phyloP scores from a whole-genome alignment of 345 rosid genomes.

The Chamaenerion angustifolium region DNA sequence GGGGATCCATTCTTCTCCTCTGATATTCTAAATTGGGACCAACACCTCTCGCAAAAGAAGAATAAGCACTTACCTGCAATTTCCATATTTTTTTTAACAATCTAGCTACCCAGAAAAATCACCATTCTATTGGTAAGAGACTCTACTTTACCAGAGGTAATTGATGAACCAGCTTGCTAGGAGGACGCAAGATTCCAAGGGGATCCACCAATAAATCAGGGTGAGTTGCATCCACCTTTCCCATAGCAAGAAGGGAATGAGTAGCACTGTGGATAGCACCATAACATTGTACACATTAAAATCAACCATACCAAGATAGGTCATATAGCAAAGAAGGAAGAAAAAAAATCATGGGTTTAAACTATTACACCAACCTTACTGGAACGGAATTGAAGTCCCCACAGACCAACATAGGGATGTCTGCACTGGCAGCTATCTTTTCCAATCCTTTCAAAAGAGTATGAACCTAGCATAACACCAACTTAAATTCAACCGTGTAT shows the following conservation, averaged over 20 bases:
- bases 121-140: too few relatives aligned
- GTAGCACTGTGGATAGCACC: conserved; percentile 52
- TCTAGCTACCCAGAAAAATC: too few relatives aligned
- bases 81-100: neutral
- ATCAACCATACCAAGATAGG: neutral
- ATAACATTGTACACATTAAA: neutral
- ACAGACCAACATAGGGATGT: conserved; percentile 25
- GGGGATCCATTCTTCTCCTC: conserved; percentile 73
- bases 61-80: conserved; percentile 92
- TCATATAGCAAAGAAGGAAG: neutral
- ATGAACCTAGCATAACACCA: conserved; percentile 12
- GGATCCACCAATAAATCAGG: conserved; percentile 80
- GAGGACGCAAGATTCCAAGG: conserved; percentile 73
- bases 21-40: conserved; percentile 53
- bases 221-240: conserved; percentile 77
- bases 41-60: conserved; percentile 64
- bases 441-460: conserved; percentile 22
- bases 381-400: conserved; percentile 31
- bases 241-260: conserved; percentile 91
- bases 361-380: conserved; percentile 18
- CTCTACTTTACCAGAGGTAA: conserved; percentile 68
- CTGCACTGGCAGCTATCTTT: conserved; percentile 20
- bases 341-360: neutral
- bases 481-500: neutral
- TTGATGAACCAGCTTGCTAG: conserved; percentile 82